phyloP scores from a whole-genome alignment of 129 eudicot genomes.

The Solidago caesia region DNA sequence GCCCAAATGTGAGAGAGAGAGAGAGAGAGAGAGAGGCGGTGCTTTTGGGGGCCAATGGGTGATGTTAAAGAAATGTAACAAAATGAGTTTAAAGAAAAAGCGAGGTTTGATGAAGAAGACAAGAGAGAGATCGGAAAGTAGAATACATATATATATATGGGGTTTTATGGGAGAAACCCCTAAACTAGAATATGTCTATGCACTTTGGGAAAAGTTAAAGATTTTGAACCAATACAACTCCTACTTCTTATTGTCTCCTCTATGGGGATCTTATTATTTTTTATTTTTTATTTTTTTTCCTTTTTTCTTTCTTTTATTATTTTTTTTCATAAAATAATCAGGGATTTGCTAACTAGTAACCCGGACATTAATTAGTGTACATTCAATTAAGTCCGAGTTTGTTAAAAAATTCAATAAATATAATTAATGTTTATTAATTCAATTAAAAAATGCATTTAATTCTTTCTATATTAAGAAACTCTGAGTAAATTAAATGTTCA shows the following conservation, averaged over 20 bases:
- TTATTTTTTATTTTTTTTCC: too few species aligned
- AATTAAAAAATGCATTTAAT: too few species aligned
- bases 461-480: too few species aligned
- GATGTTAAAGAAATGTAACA: conserved; percentile 32
- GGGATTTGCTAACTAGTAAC: too few species aligned
- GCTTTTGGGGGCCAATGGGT: conserved; percentile 38
- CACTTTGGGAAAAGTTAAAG: conserved; percentile 45
- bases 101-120: conserved; percentile 44
- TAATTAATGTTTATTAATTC: too few species aligned
- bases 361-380: too few species aligned
- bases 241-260: conserved; percentile 43
- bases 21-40: conserved; percentile 18
- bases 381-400: too few species aligned
- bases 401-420: too few species aligned
- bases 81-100: conserved; percentile 42
- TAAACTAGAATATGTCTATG: conserved; percentile 2
- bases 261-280: conserved; percentile 23
- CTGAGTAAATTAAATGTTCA: too few species aligned
- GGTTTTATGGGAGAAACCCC: conserved; percentile 46
- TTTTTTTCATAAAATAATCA: neutral
- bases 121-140: conserved; percentile 37
- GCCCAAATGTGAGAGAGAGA: neutral
- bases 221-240: conserved; percentile 43
- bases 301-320: neutral
- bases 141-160: neutral